Evolutionary conservation across 805 yeast species (phyloP).

Genomic region (Vanderwaltozyma yarrowii): DNA sequence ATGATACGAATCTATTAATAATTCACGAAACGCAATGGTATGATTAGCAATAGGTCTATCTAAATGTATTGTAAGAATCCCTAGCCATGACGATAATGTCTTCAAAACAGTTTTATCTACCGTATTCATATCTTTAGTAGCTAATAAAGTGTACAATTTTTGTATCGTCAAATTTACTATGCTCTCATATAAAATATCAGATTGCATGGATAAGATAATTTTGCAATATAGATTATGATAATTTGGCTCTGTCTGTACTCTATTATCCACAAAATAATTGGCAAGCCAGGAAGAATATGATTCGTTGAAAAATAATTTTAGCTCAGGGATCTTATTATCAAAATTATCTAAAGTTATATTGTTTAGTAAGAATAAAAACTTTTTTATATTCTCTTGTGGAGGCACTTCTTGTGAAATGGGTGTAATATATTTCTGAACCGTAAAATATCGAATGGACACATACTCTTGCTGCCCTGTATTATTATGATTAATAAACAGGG

Average conservation of each 20-base stretch:
- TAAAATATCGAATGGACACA: conserved; percentile 72
- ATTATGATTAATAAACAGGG: too few relatives aligned
- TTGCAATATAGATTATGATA: conserved; percentile 67
- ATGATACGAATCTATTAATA: conserved; percentile 70
- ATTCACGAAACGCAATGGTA: conserved; percentile 62
- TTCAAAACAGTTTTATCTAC: conserved; percentile 66
- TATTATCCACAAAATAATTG: conserved; percentile 63
- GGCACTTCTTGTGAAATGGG: too few relatives aligned
- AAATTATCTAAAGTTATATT: conserved; percentile 74
- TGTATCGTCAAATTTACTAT: conserved; percentile 54
- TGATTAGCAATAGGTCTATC: conserved; percentile 67
- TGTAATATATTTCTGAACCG: too few relatives aligned
- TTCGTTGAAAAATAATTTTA: conserved; percentile 42
- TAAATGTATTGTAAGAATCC: conserved; percentile 64
- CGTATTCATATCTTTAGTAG: conserved; percentile 33
- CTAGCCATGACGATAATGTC: conserved; percentile 86
- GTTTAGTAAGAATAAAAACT: conserved; percentile 87
- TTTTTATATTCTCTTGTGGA: conserved; percentile 60
- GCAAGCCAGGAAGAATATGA: conserved; percentile 74
- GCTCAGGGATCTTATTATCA: conserved; percentile 38
- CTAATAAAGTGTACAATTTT: conserved; percentile 48
- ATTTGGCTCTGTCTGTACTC: conserved; percentile 86
- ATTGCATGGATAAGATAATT: conserved; percentile 49
- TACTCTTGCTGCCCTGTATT: too few relatives aligned
- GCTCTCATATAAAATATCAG: conserved; percentile 47